Percentiles rank a stretch among this genome's conserved stretches.
Conservation (phyloP, 208 protist species). For the Leishmania martiniquensis region DNA sequence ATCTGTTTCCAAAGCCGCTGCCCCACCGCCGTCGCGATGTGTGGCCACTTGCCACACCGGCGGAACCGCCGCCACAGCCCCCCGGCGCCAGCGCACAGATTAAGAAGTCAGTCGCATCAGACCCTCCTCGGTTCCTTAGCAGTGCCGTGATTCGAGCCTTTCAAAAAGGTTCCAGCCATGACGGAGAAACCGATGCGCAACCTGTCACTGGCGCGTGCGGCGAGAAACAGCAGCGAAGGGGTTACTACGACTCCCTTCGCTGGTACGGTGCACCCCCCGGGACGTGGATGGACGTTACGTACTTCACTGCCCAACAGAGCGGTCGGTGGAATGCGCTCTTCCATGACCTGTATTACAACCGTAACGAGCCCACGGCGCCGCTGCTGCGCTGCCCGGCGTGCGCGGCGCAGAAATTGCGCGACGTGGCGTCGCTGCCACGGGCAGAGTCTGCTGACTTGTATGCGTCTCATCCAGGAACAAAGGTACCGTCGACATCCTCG, state of each 20-base stretch:
- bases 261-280: constrained; percentile 34
- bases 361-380: constrained; percentile 32
- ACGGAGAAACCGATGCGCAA: neutral
- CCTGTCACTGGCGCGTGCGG: neutral
- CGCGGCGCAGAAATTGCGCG: neutral
- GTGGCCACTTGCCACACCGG: constrained; percentile 9
- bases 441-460: neutral
- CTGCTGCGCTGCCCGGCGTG: constrained; percentile 47
- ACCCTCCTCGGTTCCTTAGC: neutral
- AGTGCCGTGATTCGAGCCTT: neutral
- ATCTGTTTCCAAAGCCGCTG: neutral
- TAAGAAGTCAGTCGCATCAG: neutral
- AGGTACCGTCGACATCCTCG: neutral
- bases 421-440: neutral
- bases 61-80: neutral
- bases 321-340: constrained; percentile 32
- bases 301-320: constrained; percentile 23
- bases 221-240: neutral
- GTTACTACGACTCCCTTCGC: neutral
- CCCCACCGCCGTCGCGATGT: constrained; percentile 1
- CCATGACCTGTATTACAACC: constrained; percentile 20
- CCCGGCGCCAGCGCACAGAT: neutral
- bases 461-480: neutral
- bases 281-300: constrained; percentile 18
- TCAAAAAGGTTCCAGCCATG: neutral